phyloP scores from a whole-genome alignment of 805 yeast species.

The Saturnispora besseyi region DNA sequence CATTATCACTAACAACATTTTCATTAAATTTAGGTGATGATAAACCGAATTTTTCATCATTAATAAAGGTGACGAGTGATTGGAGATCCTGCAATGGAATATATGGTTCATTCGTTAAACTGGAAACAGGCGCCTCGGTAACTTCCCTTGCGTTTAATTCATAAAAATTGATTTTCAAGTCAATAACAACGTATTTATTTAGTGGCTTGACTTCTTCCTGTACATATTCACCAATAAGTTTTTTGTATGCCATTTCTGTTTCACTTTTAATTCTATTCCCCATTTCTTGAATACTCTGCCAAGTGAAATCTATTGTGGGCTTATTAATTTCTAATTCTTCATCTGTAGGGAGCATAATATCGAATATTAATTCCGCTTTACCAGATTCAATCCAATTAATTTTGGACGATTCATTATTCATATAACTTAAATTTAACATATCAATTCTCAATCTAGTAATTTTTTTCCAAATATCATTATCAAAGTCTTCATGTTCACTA shows the following conservation, averaged over 20 bases:
- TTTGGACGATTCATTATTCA: conserved; percentile 29
- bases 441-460: conserved; percentile 38
- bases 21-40: conserved; percentile 13
- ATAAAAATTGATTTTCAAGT: conserved; percentile 53
- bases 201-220: conserved; percentile 13
- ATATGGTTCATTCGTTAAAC: conserved; percentile 46
- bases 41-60: conserved; percentile 32
- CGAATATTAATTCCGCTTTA: conserved; percentile 59
- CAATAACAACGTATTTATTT: conserved; percentile 53
- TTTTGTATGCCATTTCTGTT: conserved; percentile 7
- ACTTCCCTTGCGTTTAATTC: conserved; percentile 54
- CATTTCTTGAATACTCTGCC: conserved; percentile 13
- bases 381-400: conserved; percentile 71
- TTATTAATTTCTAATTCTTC: conserved; percentile 20
- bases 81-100: conserved; percentile 50
- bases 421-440: conserved; percentile 28
- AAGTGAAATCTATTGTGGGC: conserved; percentile 16
- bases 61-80: conserved; percentile 53
- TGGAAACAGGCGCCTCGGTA: conserved; percentile 37
- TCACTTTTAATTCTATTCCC: conserved; percentile 2
- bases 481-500: conserved; percentile 9
- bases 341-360: conserved; percentile 58
- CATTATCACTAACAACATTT: conserved; percentile 2
- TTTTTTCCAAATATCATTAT: conserved; percentile 36
- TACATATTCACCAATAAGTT: conserved; percentile 2